These are phyloP conservation scores for Colletotrichum tropicicola DNA, from an alignment of 2,329 filamentous ascomycete species.

Conservation along the genomic window DNA sequence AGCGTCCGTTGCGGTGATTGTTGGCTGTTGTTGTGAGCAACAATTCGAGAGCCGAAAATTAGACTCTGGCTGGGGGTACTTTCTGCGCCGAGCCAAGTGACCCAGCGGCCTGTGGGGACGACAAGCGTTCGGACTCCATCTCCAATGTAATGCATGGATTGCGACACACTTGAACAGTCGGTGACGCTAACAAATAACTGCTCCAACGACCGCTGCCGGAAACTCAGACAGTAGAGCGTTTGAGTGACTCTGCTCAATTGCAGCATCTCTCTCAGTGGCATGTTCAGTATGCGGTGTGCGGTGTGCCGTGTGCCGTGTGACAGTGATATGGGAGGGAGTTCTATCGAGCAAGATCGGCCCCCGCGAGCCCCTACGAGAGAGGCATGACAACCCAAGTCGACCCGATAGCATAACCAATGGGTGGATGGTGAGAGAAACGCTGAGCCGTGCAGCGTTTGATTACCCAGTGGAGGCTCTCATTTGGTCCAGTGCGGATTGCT, in stretches of 20 bases:
- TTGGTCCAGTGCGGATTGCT: background rate
- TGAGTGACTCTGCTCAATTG: background rate
- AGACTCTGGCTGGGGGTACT: background rate
- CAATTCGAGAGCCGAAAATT: background rate
- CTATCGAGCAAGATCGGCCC: background rate
- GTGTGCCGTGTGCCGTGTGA: slow-evolving; percentile 1
- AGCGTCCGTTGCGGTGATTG: background rate
- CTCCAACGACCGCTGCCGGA: background rate
- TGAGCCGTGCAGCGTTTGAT: background rate
- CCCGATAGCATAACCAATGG: no score
- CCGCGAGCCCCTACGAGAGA: background rate
- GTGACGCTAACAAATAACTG: slow-evolving; percentile 16
- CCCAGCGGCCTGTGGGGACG: background rate
- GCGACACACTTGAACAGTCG: slow-evolving; percentile 16
- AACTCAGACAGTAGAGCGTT: background rate
- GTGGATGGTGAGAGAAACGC: no score
- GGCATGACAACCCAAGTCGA: no score
- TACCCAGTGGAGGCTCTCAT: background rate
- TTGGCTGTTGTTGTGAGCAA: background rate
- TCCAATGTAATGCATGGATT: no score
- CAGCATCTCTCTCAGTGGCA: background rate
- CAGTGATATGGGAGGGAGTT: background rate
- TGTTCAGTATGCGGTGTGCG: background rate
- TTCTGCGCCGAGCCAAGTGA: background rate
- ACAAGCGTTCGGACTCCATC: background rate